Conservation (phyloP, 345 rosid species). For the Salix arbutifolia region DNA sequence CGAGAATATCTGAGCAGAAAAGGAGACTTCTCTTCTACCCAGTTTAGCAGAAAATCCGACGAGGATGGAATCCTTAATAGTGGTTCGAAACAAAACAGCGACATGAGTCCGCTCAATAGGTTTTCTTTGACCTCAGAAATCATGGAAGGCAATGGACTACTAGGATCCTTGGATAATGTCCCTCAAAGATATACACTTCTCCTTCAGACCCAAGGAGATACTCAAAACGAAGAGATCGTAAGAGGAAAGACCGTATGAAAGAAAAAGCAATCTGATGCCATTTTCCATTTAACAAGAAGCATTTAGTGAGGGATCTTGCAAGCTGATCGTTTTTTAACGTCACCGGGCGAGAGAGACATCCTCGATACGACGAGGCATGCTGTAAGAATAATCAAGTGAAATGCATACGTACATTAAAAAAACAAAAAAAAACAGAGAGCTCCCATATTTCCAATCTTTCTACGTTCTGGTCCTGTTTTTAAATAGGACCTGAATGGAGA, state of each 20-base stretch:
- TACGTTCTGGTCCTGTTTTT: neutral
- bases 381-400: neutral
- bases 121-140: constrained; percentile 42
- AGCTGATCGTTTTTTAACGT: neutral
- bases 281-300: constrained; percentile 15
- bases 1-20: neutral
- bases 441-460: neutral
- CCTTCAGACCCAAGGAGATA: constrained; percentile 35
- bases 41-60: constrained; percentile 15
- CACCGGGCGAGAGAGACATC: neutral
- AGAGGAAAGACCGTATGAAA: constrained; percentile 61
- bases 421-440: neutral
- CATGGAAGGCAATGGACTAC: constrained; percentile 38
- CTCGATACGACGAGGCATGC: neutral
- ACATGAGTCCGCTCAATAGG: constrained; percentile 25
- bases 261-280: constrained; percentile 29
- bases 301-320: neutral
- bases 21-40: neutral
- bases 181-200: constrained; percentile 49
- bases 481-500: neutral
- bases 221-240: constrained; percentile 44
- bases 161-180: constrained; percentile 28
- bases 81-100: constrained; percentile 14
- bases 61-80: constrained; percentile 33
- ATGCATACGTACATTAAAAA: neutral